Base-by-base conservation (phyloP, 164 flowering plant genomes). In the Umbilicus rupestris region DNA sequence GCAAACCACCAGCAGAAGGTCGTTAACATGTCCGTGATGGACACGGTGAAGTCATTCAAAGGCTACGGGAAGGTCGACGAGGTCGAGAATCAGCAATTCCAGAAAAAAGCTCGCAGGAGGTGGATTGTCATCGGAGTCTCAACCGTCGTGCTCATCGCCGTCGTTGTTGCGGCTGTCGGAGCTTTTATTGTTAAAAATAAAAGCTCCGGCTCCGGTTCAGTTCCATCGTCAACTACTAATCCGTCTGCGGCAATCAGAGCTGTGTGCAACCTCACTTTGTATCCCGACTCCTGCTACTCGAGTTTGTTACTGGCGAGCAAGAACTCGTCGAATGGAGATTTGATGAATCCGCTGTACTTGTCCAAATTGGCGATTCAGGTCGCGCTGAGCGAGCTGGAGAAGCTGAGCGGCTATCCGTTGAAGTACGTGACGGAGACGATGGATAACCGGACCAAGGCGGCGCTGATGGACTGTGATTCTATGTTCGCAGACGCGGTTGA, bases 21-120 rank as follows among this genome's bases (percentile, higher is more conserved):
- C 3, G 63, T 2, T 8, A 50, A 31, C 16, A 52, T 7, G 50
- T 28, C 68, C 35, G 39, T 35, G n/a, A 65, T 80, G 89, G 83
- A 84, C 50, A 41, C 86, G 0, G 71, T 82, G 49, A 84, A 80
- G 5, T 86, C 89, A 67, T 81, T 88, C 79, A 88, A 84, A 62
- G 88, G 90, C 66, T 84, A 87, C 44, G 88, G 83, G 63, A 85
- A 83, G 58, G 87, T 84, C 0, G 85, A 81, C 62, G 77, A 71
- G 49, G 64, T n/a, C 0, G 88, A 85, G 45, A 78, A 85, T 26
- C 77, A 70, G 1, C 78, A 78, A 8, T 83, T 80, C 73, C 82
- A 74, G 11, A 69, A 65, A 26, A 83, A 78, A 55, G 70, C 89
- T 0, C 82, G 87, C 12, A 74, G 62, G 59, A 82, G 93, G 2